A percentile compares a stretch with the other conserved stretches of the same genome.
Evolutionary conservation across 2,329 filamentous ascomycete species (phyloP).

Genomic region (Cryphonectria japonica): DNA sequence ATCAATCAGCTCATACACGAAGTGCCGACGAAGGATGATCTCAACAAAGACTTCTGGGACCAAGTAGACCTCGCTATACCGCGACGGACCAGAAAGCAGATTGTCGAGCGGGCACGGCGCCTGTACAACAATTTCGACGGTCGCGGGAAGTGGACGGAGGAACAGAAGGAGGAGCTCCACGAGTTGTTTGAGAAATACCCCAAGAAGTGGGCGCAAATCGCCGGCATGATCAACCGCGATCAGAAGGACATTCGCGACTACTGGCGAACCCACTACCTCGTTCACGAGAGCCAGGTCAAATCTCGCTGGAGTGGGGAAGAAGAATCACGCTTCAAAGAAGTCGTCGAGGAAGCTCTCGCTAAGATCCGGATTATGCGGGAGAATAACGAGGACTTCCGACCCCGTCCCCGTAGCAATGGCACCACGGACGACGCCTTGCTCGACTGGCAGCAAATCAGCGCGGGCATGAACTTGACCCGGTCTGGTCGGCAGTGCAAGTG

Average conservation of each 20-base stretch:
- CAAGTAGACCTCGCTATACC: conserved; percentile 53
- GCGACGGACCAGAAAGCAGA: conserved; percentile 54
- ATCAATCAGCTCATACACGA: conserved; percentile 46
- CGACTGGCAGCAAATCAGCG: conserved; percentile 68
- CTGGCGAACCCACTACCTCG: conserved; percentile 69
- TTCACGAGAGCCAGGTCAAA: conserved; percentile 54
- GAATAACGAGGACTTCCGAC: conserved; percentile 33
- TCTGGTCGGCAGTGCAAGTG: conserved; percentile 69
- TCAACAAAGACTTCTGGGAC: conserved; percentile 53
- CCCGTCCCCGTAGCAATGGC: conserved; percentile 36
- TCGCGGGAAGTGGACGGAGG: conserved; percentile 61
- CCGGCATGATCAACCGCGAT: conserved; percentile 64
- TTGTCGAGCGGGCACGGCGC: conserved; percentile 62
- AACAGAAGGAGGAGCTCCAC: conserved; percentile 60
- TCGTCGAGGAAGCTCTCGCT: conserved; percentile 57
- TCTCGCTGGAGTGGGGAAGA: conserved; percentile 66
- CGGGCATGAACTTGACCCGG: conserved; percentile 63
- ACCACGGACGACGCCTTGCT: conserved; percentile 56
- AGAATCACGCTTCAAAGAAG: conserved; percentile 54
- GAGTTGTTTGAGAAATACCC: conserved; percentile 51
- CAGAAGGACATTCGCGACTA: conserved; percentile 70
- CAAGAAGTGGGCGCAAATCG: conserved; percentile 66
- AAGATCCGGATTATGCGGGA: conserved; percentile 48
- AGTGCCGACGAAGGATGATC: conserved; percentile 31
- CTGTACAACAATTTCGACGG: conserved; percentile 68